These are phyloP conservation scores for Phytophthora lateralis DNA, from an alignment of 352 stramenopile genomes.

Conservation along the genomic window DNA sequence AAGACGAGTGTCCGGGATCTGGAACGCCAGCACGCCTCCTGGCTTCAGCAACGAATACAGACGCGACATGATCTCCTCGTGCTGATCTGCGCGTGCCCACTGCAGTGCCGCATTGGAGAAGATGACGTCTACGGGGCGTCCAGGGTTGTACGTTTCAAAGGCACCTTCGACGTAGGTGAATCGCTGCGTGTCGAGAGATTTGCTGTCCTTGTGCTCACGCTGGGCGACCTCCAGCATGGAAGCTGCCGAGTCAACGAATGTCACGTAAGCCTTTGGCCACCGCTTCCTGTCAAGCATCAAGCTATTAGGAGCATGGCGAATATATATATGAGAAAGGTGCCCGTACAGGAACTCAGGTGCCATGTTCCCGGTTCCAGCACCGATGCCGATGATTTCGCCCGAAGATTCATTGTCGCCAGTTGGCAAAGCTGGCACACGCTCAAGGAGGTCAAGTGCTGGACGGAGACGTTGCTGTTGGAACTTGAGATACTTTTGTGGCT, in stretches of 20 bases:
- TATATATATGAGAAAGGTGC: too few relatives aligned
- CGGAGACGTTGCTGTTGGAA: conserved; percentile 62
- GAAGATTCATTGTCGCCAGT: not conserved
- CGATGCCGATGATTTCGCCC: not conserved
- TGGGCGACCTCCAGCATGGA: not conserved
- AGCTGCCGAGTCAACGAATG: not conserved
- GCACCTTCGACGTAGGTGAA: conserved; percentile 50
- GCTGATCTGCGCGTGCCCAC: conserved; percentile 56
- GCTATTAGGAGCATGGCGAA: too few relatives aligned
- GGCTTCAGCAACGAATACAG: conserved; percentile 68
- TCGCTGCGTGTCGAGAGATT: conserved; percentile 10
- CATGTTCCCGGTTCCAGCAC: not conserved
- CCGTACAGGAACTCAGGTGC: not conserved
- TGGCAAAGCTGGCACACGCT: conserved; percentile 23
- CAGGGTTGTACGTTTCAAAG: conserved; percentile 55
- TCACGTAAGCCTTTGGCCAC: not conserved
- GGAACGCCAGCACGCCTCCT: conserved; percentile 67
- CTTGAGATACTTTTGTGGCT: conserved; percentile 57
- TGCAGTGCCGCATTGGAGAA: conserved; percentile 72
- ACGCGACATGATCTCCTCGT: conserved; percentile 46
- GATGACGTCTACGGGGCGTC: conserved; percentile 59
- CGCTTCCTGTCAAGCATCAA: not conserved
- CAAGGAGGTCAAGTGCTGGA: conserved; percentile 63
- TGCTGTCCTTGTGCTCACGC: not conserved
- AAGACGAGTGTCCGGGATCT: conserved; percentile 68